phyloP scores from a whole-genome alignment of 352 stramenopile genomes.

The Saprolegnia parasitica region DNA sequence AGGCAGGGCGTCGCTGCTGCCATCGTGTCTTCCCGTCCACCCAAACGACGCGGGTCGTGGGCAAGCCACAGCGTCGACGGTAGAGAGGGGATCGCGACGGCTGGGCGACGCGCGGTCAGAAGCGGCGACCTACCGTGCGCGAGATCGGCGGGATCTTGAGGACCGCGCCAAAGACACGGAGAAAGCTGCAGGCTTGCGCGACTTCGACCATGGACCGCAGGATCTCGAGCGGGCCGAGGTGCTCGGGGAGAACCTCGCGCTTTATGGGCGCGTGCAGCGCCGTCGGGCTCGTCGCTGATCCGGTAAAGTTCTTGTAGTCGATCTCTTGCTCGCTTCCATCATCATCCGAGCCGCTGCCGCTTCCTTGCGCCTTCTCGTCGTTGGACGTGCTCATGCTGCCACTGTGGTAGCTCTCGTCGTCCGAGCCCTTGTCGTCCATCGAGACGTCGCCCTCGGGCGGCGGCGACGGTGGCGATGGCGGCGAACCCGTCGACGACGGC shows the following conservation, averaged over 20 bases:
- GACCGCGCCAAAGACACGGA: constrained; percentile 56
- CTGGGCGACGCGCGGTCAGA: background rate
- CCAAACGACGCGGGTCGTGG: background rate
- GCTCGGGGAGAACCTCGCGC: background rate
- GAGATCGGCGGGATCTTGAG: constrained; percentile 68
- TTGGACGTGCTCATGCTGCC: constrained; percentile 5
- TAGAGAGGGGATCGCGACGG: background rate
- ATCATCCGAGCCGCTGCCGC: constrained; percentile 9
- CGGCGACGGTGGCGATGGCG: too few relatives aligned
- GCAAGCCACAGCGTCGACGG: background rate
- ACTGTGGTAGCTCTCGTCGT: constrained; percentile 15
- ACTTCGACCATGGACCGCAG: constrained; percentile 40
- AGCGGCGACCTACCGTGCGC: constrained; percentile 50
- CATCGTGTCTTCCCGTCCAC: background rate
- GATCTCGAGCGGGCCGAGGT: constrained; percentile 12
- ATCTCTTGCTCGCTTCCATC: constrained; percentile 3
- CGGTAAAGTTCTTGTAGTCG: background rate
- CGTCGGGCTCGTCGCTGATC: background rate
- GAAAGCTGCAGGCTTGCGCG: constrained; percentile 75
- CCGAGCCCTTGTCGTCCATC: constrained; percentile 12
- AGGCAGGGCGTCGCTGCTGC: background rate
- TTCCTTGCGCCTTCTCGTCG: constrained; percentile 8
- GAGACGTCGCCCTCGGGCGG: background rate
- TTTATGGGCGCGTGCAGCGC: background rate
- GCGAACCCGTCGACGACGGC: background rate